Conservation (phyloP, 2,329 filamentous ascomycete genomes). For the Fusarium oligoseptatum region DNA sequence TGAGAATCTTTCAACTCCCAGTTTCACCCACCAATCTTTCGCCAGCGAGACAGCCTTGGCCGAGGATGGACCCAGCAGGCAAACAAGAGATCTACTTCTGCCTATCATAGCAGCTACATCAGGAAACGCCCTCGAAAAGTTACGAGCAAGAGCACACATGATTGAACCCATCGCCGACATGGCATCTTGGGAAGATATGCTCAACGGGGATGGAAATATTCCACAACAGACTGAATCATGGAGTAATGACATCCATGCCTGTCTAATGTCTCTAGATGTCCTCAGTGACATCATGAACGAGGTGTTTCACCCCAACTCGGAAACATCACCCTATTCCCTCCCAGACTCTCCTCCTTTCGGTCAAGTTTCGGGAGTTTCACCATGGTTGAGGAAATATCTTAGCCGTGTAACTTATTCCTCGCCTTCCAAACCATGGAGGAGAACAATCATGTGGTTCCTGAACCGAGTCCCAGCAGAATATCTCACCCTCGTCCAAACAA, state of each 20-base stretch:
- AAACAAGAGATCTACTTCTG: slow-evolving; percentile 21
- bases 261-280: slow-evolving; percentile 19
- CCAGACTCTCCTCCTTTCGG: neutral
- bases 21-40: neutral
- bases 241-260: slow-evolving; percentile 12
- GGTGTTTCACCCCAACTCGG: slow-evolving; percentile 1
- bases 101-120: slow-evolving; percentile 32
- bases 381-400: slow-evolving; percentile 37
- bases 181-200: neutral
- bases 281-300: slow-evolving; percentile 24
- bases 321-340: neutral
- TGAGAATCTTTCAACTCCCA: neutral
- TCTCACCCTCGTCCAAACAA: slow-evolving; percentile 52
- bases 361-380: slow-evolving; percentile 24
- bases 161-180: neutral
- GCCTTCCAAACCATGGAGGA: slow-evolving; percentile 49
- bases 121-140: slow-evolving; percentile 13
- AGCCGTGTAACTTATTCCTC: slow-evolving; percentile 43
- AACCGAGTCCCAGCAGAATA: slow-evolving; percentile 53
- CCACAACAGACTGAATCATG: neutral
- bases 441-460: slow-evolving; percentile 57
- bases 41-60: neutral
- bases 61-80: slow-evolving; percentile 21
- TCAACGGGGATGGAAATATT: neutral
- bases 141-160: slow-evolving; percentile 1